These are phyloP conservation scores for Aspergillus fumigatus DNA, from an alignment of 2,329 filamentous ascomycete genomes.

Conservation along the genomic window DNA sequence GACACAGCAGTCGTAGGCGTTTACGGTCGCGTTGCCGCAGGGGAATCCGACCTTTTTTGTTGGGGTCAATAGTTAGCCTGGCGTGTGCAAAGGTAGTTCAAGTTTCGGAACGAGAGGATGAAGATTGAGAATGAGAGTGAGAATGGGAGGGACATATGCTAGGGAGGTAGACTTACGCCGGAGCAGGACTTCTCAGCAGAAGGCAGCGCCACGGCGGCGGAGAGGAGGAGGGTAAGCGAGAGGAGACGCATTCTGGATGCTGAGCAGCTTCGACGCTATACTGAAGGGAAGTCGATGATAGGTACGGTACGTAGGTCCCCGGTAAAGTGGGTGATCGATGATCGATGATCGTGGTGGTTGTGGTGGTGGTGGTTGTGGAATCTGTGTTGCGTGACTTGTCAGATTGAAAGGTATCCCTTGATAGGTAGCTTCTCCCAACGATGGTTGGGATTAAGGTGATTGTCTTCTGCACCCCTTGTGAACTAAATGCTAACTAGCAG, in stretches of 20 bases:
- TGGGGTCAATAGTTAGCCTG: neutral
- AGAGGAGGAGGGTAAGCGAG: slow-evolving; percentile 5
- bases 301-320: neutral
- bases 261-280: neutral
- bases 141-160: no score
- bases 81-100: no score
- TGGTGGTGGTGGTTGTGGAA: neutral
- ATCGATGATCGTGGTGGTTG: neutral
- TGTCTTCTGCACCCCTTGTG: neutral
- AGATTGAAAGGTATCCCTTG: neutral
- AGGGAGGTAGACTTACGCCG: slow-evolving; percentile 3
- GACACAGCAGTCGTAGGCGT: slow-evolving; percentile 6
- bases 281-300: neutral
- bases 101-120: no score
- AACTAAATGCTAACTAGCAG: neutral
- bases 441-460: neutral
- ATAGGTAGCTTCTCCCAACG: neutral
- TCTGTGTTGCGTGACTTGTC: neutral
- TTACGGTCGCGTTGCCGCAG: slow-evolving; percentile 7
- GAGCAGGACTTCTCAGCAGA: slow-evolving; percentile 3
- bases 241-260: slow-evolving; percentile 11
- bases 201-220: slow-evolving; percentile 4
- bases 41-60: neutral
- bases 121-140: no score
- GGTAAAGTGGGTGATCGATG: neutral